These are phyloP conservation scores for Beta lomatogona DNA, from an alignment of 179 eudicot species.

Conservation along the genomic window DNA sequence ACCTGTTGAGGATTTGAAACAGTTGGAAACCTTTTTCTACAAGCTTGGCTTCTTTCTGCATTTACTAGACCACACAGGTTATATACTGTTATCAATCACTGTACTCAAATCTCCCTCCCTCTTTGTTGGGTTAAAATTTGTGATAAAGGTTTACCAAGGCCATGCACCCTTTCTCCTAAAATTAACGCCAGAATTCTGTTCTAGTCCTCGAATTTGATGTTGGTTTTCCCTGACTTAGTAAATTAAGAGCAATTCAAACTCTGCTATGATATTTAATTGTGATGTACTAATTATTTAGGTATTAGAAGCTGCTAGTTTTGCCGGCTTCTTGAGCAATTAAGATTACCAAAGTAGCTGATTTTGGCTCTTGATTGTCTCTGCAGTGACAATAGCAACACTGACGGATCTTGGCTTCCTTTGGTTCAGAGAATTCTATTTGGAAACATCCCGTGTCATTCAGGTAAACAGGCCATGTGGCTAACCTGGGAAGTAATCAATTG, in stretches of 20 bases:
- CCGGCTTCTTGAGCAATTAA: slow-evolving; percentile 5
- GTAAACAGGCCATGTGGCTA: slow-evolving; percentile 38
- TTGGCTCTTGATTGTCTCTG: slow-evolving; percentile 39
- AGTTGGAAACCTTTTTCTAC: slow-evolving; percentile 94
- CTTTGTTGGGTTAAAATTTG: neutral
- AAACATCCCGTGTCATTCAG: slow-evolving; percentile 99
- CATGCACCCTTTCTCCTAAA: neutral
- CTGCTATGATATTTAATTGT: slow-evolving; percentile 2
- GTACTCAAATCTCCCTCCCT: neutral
- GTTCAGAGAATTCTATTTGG: slow-evolving; percentile 99
- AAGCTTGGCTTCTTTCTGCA: slow-evolving; percentile 97
- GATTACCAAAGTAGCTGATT: slow-evolving; percentile 11
- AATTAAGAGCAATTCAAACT: neutral
- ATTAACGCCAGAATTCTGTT: neutral
- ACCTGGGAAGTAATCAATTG: neutral
- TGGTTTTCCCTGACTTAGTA: slow-evolving; percentile 2
- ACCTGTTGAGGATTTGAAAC: slow-evolving; percentile 87
- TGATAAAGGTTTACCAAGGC: neutral
- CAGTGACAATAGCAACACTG: slow-evolving; percentile 82
- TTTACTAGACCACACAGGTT: slow-evolving; percentile 91
- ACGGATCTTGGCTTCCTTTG: slow-evolving; percentile 97
- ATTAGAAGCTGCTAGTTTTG: slow-evolving; percentile 5
- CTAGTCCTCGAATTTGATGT: neutral
- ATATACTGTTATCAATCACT: slow-evolving; percentile 18
- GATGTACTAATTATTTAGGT: neutral